Percentiles rank a stretch among this genome's conserved stretches.
These are phyloP conservation scores for Saraca asoca DNA, from an alignment of 331 rosid genomes.

Conservation along the genomic window DNA sequence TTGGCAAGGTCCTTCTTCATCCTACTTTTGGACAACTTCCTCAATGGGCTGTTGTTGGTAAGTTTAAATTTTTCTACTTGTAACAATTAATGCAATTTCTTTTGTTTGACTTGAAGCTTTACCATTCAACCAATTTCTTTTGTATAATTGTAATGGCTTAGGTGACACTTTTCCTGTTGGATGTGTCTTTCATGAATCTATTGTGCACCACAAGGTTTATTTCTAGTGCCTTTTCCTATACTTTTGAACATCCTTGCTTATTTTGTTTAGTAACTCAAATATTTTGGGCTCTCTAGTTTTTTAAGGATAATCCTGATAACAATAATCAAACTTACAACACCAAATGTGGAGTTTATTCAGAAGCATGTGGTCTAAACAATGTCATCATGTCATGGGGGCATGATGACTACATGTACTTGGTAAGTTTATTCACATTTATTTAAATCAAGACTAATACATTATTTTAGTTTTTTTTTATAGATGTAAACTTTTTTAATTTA, in stretches of 20 bases:
- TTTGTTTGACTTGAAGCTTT: too few relatives aligned
- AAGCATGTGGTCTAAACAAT: slow-evolving; percentile 40
- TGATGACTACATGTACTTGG: slow-evolving; percentile 47
- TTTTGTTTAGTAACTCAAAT: not conserved
- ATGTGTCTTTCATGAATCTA: slow-evolving; percentile 37
- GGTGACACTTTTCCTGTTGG: slow-evolving; percentile 44
- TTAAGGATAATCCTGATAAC: slow-evolving; percentile 39
- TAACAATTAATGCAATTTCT: too few relatives aligned
- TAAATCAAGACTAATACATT: too few relatives aligned
- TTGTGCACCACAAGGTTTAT: slow-evolving; percentile 39
- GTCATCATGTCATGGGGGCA: slow-evolving; percentile 46
- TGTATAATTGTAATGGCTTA: not conserved
- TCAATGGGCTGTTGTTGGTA: slow-evolving; percentile 43
- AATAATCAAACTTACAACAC: slow-evolving; percentile 24
- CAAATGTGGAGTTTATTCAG: slow-evolving; percentile 34
- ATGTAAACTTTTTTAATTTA: too few relatives aligned
- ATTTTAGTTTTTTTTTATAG: too few relatives aligned
- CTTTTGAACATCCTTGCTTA: not conserved
- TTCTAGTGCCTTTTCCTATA: not conserved
- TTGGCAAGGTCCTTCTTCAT: slow-evolving; percentile 43
- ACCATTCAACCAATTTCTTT: not conserved
- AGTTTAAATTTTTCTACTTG: too few relatives aligned
- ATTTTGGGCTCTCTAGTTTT: slow-evolving; percentile 8
- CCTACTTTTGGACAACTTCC: slow-evolving; percentile 42
- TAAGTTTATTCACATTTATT: not conserved